A percentile compares a stretch with the other conserved stretches of the same genome.
phyloP scores from a whole-genome alignment of 208 protist species.

The Angomonas desouzai region DNA sequence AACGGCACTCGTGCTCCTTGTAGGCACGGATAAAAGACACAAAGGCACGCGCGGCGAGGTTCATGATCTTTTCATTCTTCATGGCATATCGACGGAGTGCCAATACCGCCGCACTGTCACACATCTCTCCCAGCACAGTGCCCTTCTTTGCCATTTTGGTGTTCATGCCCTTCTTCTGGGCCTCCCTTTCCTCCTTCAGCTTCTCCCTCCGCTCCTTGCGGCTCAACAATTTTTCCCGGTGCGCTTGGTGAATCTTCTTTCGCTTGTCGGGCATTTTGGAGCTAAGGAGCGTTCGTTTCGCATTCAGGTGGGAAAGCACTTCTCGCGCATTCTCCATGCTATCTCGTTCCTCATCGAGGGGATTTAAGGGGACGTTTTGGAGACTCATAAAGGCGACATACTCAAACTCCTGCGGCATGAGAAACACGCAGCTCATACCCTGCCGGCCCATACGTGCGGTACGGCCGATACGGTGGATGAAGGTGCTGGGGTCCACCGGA shows the following conservation, averaged over 20 bases:
- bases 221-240: conserved; percentile 64
- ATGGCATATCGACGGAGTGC: conserved; percentile 52
- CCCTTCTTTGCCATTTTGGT: conserved; percentile 29
- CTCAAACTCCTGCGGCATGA: conserved; percentile 91
- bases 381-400: conserved; percentile 92
- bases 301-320: conserved; percentile 48
- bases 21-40: conserved; percentile 92
- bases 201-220: conserved; percentile 65
- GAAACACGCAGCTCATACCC: conserved; percentile 91
- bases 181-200: conserved; percentile 48
- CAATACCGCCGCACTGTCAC: conserved; percentile 61
- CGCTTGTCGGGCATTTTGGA: conserved; percentile 52
- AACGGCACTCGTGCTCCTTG: conserved; percentile 92
- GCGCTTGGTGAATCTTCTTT: conserved; percentile 67
- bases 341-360: conserved; percentile 71
- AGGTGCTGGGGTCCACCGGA: conserved; percentile 91
- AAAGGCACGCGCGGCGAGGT: conserved; percentile 80
- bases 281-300: conserved; percentile 69
- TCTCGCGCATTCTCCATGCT: conserved; percentile 51
- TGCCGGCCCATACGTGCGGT: conserved; percentile 94
- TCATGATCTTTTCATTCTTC: conserved; percentile 67
- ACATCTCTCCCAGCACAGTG: conserved; percentile 76
- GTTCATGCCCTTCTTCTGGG: conserved; percentile 26
- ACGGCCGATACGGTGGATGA: conserved; percentile 96
- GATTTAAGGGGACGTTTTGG: conserved; percentile 84